Conservation (phyloP, 2,329 filamentous ascomycete genomes). For the Dactylellina cionopaga region DNA sequence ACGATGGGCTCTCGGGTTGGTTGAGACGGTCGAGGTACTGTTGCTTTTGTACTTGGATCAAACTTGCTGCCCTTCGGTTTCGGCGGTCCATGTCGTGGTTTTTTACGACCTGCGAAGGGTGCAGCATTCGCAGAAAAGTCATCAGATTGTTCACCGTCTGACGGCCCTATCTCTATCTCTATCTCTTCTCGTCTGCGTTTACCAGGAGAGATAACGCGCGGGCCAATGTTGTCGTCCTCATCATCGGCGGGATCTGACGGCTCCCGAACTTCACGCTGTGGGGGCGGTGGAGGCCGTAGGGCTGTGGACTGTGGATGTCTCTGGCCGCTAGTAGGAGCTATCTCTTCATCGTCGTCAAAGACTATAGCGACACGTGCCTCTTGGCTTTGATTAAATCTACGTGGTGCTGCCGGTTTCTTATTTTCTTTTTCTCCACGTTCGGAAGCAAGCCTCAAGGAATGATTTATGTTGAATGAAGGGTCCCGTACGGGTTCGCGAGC, state of each 20-base stretch:
- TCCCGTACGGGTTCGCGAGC: neutral
- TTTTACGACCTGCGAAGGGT: neutral
- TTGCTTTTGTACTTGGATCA: neutral
- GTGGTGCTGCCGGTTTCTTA: neutral
- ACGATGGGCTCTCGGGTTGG: too few species aligned
- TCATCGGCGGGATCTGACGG: neutral
- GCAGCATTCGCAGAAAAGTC: neutral
- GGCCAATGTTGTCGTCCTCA: neutral
- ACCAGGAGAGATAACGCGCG: neutral
- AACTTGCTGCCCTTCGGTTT: neutral
- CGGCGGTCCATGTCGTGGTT: neutral
- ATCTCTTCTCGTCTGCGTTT: neutral
- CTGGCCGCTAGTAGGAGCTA: neutral
- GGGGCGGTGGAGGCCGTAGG: neutral
- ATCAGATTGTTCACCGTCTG: conserved; percentile 8
- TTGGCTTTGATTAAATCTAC: conserved; percentile 15
- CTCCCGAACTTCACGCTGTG: neutral
- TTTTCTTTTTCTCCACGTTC: conserved; percentile 25
- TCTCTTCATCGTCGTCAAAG: conserved; percentile 1
- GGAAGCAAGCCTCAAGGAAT: neutral
- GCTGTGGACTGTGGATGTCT: neutral
- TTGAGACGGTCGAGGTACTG: neutral
- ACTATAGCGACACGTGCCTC: neutral
- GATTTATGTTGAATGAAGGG: conserved; percentile 15
- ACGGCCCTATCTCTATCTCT: neutral